Base-by-base conservation (phyloP, 257 asterid species). In the Anisodus acutangulus region DNA sequence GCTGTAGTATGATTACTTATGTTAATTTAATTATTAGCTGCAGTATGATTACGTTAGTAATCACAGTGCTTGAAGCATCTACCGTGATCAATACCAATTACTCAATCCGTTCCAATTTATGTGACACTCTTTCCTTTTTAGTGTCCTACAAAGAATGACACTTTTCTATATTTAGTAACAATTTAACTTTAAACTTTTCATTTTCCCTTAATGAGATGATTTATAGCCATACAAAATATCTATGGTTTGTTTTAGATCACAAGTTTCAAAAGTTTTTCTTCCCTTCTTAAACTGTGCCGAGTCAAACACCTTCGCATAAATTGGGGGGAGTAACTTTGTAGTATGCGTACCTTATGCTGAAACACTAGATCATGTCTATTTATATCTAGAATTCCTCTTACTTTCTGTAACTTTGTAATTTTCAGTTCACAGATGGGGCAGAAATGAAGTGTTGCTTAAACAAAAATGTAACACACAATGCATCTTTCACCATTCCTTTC, bases 401-500 rank as follows among this genome's bases (percentile, higher is more conserved):
- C 81, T 3, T 49, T 12, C 12, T 12, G 12, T 3, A 11, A 74
- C 45, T 22, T 74, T 51, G 80, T 74, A 62, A 74, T 74, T 74
- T 70, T 49, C 80, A 11, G 62, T 19, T 47, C 39, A 0, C 15
- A 64, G 15, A 64, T 6, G 0, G 43, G 1, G 43, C 11, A 51
- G 45, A 47, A 74, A 1, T 55, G 3, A 74, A 0, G 51, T 12
- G 62, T 22, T 74, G 17, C 45, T 49, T 49, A 31, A 31, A 31
- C 35, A 31, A 31, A 31, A 31, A 31, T 31, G 41, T 72, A 19
- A 10, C 41, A 19, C 80, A 19, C 10, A n/a, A 6, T 71, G 79
- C 41, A 19, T 72, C 39, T 72, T 45, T 72, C n/a, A n/a, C 19
- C 41, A 45, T 43, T 71, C 10, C 80, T n/a, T 45, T 71, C 80